These are phyloP conservation scores for Cucurbita pepo DNA, from an alignment of 306 rosid species.

Conservation along the genomic window DNA sequence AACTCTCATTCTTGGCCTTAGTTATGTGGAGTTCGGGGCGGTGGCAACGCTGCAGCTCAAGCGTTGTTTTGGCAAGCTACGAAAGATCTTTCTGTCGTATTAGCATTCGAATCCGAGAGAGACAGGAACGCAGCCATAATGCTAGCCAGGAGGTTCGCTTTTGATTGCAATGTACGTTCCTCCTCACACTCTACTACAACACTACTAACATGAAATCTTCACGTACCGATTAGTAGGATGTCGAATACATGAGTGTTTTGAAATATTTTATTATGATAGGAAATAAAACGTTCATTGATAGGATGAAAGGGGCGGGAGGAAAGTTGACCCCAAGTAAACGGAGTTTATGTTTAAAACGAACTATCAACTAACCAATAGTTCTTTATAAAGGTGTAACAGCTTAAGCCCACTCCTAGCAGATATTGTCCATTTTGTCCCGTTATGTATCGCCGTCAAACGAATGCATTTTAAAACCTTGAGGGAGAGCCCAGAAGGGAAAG, in stretches of 20 bases:
- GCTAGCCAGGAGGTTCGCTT: constrained; percentile 91
- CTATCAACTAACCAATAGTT: no score
- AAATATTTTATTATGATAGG: not conserved
- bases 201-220: not conserved
- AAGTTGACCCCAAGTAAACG: no score
- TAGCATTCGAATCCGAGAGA: constrained; percentile 74
- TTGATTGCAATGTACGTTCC: constrained; percentile 74
- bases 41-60: constrained; percentile 83
- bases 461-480: no score
- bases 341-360: no score
- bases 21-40: constrained; percentile 91
- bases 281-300: not conserved
- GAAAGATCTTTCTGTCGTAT: constrained; percentile 53
- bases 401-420: no score
- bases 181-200: not conserved
- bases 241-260: not conserved
- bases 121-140: constrained; percentile 81
- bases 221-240: not conserved
- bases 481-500: no score
- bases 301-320: no score
- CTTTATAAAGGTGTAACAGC: no score
- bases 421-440: no score
- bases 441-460: no score
- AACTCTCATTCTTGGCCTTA: constrained; percentile 14
- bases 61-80: constrained; percentile 81